Conservation (phyloP, 2,329 filamentous ascomycete species). For the Fusarium abutilonis region DNA sequence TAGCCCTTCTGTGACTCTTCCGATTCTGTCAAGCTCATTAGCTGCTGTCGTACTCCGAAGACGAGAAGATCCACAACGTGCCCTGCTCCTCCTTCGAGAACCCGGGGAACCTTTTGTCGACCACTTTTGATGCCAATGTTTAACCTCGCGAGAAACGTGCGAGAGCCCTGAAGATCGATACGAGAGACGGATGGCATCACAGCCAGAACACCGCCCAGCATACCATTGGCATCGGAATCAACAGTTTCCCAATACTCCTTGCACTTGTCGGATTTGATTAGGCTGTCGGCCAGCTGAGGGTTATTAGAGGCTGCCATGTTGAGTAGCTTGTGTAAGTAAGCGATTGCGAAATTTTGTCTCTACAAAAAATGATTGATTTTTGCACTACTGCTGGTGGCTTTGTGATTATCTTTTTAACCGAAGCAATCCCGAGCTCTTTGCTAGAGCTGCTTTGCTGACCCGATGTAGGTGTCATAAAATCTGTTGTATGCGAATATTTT, state of each 20-base stretch:
- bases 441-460: too few species aligned
- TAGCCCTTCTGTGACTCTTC: conserved; percentile 81
- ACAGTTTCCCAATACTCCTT: conserved; percentile 60
- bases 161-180: conserved; percentile 75
- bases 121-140: conserved; percentile 55
- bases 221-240: conserved; percentile 68
- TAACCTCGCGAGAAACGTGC: conserved; percentile 75
- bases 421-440: background rate
- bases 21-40: conserved; percentile 66
- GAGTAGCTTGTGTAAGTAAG: background rate
- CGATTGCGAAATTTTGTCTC: conserved; percentile 1
- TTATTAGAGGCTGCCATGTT: conserved; percentile 11
- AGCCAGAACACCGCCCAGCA: conserved; percentile 90
- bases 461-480: too few species aligned
- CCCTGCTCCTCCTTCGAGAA: conserved; percentile 55
- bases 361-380: background rate
- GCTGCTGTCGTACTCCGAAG: too few species aligned
- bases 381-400: background rate
- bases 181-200: conserved; percentile 67
- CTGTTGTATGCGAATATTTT: too few species aligned
- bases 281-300: conserved; percentile 39
- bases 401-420: background rate
- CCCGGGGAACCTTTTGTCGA: conserved; percentile 44
- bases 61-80: conserved; percentile 33
- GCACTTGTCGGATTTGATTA: conserved; percentile 50